Conservation (phyloP, 2,329 filamentous ascomycete genomes). For the Neophaeococcomyces aloes region DNA sequence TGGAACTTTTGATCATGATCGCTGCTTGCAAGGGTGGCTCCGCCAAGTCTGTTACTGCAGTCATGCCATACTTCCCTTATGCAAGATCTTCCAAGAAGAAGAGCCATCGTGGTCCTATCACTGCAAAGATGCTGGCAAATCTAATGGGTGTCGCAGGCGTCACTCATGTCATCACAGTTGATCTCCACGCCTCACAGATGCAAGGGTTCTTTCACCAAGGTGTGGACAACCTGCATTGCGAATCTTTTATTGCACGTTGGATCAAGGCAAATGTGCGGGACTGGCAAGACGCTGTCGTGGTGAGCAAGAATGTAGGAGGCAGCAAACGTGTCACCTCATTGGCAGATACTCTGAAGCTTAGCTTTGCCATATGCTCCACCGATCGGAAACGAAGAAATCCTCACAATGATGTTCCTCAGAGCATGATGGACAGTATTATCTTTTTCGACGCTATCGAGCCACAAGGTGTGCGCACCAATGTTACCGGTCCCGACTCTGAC, state of each 20-base stretch:
- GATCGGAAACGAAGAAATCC: constrained; percentile 47
- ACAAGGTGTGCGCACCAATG: constrained; percentile 23
- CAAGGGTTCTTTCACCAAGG: constrained; percentile 98
- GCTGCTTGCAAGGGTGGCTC: constrained; percentile 97
- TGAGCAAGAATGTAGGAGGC: constrained; percentile 95
- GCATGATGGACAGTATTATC: constrained; percentile 70
- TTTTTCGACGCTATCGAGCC: constrained; percentile 53
- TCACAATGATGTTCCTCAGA: constrained; percentile 28
- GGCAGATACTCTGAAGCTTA: constrained; percentile 90
- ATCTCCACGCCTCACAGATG: constrained; percentile 96
- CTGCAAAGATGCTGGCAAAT: constrained; percentile 93
- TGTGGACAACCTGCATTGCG: constrained; percentile 92
- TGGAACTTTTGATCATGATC: constrained; percentile 99
- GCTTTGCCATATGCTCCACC: constrained; percentile 92
- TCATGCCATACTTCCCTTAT: constrained; percentile 63
- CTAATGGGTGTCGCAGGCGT: constrained; percentile 86
- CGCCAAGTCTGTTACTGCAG: constrained; percentile 43
- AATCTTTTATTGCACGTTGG: constrained; percentile 91
- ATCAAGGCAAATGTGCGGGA: constrained; percentile 70
- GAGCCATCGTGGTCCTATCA: constrained; percentile 89
- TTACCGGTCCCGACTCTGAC: constrained; percentile 12
- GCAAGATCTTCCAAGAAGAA: constrained; percentile 99
- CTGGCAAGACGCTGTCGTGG: constrained; percentile 87
- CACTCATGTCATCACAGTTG: constrained; percentile 94
- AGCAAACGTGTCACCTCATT: constrained; percentile 95